Conservation (phyloP, 441 rosid species). For the Hura crepitans region DNA sequence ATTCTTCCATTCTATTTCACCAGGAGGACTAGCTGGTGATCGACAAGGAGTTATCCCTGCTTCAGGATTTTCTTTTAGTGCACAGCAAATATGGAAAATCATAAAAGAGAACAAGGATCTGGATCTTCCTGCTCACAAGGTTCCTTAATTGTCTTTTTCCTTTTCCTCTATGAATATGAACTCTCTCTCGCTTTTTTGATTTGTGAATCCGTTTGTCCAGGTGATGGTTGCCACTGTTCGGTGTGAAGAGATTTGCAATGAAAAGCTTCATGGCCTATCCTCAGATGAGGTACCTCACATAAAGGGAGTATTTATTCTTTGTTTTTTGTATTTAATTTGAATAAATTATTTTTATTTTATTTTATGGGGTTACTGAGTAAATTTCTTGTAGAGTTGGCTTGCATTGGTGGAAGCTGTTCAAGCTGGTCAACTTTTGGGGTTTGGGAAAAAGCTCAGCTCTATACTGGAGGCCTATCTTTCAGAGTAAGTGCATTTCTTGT, state of each 20-base stretch:
- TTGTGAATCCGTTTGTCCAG: conserved; percentile 33
- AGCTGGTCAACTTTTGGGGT: conserved; percentile 55
- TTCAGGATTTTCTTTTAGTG: conserved; percentile 76
- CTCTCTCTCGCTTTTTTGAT: conserved; percentile 12
- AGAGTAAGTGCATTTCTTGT: conserved; percentile 45
- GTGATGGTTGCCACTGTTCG: conserved; percentile 86
- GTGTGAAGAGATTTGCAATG: conserved; percentile 75
- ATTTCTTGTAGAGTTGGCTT: conserved; percentile 52
- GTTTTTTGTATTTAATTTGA: neutral
- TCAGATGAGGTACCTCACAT: conserved; percentile 44
- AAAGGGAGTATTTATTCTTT: conserved; percentile 7
- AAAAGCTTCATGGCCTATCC: conserved; percentile 43
- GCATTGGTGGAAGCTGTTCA: conserved; percentile 56
- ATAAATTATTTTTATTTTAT: conserved; percentile 15
- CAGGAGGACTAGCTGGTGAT: conserved; percentile 85
- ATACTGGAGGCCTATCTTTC: conserved; percentile 57
- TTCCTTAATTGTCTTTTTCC: conserved; percentile 18
- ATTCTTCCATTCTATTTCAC: conserved; percentile 72
- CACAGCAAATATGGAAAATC: conserved; percentile 77
- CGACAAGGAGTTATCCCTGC: conserved; percentile 77
- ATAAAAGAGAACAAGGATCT: conserved; percentile 85
- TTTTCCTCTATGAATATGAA: conserved; percentile 13
- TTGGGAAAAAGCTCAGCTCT: conserved; percentile 64
- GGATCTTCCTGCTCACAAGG: conserved; percentile 90
- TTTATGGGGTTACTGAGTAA: conserved; percentile 18